Conservation (phyloP, 768 basidiomycete species). For the Suillus discolor region DNA sequence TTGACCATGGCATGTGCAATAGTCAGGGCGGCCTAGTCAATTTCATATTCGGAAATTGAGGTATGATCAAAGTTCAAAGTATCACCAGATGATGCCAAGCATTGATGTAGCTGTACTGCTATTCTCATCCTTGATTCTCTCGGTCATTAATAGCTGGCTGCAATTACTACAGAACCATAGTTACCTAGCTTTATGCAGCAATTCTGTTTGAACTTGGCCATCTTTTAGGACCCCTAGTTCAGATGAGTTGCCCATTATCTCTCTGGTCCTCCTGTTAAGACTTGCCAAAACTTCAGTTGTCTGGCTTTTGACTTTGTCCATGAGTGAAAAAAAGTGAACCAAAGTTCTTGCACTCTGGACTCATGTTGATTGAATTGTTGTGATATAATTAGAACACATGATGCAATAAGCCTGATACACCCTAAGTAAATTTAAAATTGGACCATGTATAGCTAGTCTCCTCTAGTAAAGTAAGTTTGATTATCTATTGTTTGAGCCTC, state of each 20-base stretch:
- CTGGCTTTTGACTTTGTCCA: background rate
- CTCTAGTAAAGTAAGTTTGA: too few relatives aligned
- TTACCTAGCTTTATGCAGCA: background rate
- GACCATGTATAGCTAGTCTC: too few relatives aligned
- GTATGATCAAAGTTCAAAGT: background rate
- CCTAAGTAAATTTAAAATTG: too few relatives aligned
- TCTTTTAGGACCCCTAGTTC: background rate
- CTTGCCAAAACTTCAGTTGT: background rate
- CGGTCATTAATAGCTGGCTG: background rate
- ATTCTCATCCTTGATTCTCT: constrained; percentile 2
- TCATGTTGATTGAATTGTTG: background rate
- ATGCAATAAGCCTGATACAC: background rate
- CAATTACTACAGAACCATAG: background rate
- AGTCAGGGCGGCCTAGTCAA: background rate
- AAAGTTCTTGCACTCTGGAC: background rate
- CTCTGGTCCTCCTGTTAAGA: background rate
- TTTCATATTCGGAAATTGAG: background rate
- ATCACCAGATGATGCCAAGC: background rate
- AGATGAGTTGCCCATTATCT: background rate
- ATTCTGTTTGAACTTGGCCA: background rate
- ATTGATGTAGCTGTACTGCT: background rate
- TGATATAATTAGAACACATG: background rate
- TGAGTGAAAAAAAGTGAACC: background rate
- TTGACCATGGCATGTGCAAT: background rate
- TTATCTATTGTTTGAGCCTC: too few relatives aligned